Evolutionary conservation across 805 yeast genomes (phyloP).

Genomic region (Monosporozyma yasuniensis): DNA sequence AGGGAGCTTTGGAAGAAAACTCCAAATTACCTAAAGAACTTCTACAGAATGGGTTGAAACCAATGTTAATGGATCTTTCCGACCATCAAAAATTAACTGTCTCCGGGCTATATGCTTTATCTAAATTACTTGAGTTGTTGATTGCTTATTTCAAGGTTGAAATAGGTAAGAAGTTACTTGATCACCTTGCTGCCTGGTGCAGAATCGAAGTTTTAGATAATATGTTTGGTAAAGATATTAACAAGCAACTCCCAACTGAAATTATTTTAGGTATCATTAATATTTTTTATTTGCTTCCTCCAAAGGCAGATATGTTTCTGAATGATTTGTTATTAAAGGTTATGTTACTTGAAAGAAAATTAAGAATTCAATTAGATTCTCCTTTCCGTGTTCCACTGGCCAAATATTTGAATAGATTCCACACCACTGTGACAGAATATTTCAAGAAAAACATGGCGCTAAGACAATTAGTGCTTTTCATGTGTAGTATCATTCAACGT

Average conservation of each 20-base stretch:
- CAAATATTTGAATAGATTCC: constrained; percentile 73
- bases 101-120: constrained; percentile 83
- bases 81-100: constrained; percentile 88
- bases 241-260: constrained; percentile 71
- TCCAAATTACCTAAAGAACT: constrained; percentile 88
- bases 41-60: constrained; percentile 89
- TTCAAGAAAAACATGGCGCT: constrained; percentile 59
- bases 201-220: constrained; percentile 68
- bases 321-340: constrained; percentile 75
- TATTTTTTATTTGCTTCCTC: constrained; percentile 84
- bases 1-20: constrained; percentile 73
- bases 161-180: constrained; percentile 85
- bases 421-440: constrained; percentile 61
- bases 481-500: constrained; percentile 26
- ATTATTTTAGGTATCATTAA: constrained; percentile 85
- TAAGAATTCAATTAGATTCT: constrained; percentile 76
- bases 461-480: constrained; percentile 43
- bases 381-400: constrained; percentile 91
- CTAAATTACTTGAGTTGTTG: constrained; percentile 72
- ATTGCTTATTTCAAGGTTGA: constrained; percentile 94
- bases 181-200: constrained; percentile 94
- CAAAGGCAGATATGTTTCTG: constrained; percentile 86
- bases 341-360: constrained; percentile 66
- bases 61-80: constrained; percentile 89
- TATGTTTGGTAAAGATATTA: constrained; percentile 71